A percentile compares a stretch with the other conserved stretches of the same genome.
phyloP scores from a whole-genome alignment of 768 basidiomycete genomes.

The Paxillus ammoniavirescens region DNA sequence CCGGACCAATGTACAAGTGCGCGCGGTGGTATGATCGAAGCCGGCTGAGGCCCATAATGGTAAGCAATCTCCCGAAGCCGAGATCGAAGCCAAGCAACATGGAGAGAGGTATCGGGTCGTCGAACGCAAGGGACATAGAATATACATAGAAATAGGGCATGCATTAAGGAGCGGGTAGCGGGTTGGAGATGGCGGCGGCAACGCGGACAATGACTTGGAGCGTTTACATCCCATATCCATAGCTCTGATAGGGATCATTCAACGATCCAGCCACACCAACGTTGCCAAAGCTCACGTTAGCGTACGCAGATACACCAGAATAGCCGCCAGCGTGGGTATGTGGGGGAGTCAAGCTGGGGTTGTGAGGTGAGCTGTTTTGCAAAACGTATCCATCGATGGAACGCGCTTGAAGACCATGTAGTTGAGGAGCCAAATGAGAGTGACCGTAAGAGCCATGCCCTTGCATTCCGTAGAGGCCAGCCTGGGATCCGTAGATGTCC shows the following conservation, averaged over 20 bases:
- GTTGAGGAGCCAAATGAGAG: conserved; percentile 49
- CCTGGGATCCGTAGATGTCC: conserved; percentile 66
- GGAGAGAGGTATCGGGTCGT: conserved; percentile 31
- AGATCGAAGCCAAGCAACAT: conserved; percentile 37
- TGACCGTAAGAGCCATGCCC: conserved; percentile 60
- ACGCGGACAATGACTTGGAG: conserved; percentile 26
- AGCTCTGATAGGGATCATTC: conserved; percentile 77
- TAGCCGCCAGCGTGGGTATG: conserved; percentile 56
- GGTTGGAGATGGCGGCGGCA: conserved; percentile 13
- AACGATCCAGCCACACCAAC: conserved; percentile 51
- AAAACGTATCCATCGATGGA: conserved; percentile 82
- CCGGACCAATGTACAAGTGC: conserved; percentile 71
- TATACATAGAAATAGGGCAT: conserved; percentile 38
- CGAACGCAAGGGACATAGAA: conserved; percentile 34
- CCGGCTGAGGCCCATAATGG: conserved; percentile 35
- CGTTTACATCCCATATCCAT: conserved; percentile 78
- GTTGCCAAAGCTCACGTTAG: conserved; percentile 53
- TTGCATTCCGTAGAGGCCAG: conserved; percentile 59
- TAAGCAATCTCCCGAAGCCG: conserved; percentile 34
- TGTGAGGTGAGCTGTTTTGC: conserved; percentile 69
- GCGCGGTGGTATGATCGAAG: conserved; percentile 50
- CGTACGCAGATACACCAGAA: conserved; percentile 50
- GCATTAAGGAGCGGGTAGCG: conserved; percentile 29
- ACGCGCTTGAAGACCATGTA: conserved; percentile 65
- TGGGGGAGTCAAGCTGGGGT: conserved; percentile 56